Evolutionary conservation across 2,329 filamentous ascomycete species (phyloP), one percentile per base, ranked within the genome.

Genomic region (Cryphonectria japonica): DNA sequence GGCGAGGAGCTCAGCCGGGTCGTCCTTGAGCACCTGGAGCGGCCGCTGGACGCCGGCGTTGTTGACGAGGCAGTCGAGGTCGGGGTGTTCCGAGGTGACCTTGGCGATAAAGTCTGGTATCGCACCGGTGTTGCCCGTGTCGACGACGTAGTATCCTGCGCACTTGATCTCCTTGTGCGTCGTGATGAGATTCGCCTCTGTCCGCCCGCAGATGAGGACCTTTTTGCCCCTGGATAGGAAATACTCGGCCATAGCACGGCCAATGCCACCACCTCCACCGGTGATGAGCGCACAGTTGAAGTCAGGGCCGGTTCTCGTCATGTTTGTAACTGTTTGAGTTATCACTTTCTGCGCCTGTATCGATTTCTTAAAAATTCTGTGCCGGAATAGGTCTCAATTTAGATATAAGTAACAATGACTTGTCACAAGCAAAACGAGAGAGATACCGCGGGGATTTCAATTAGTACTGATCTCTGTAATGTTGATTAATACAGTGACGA

Each of bases 21-120:
- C 76, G 32, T 81, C 81, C 54, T 79, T 77, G 9, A 77, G 39
- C 0, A 87, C 80, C 22, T 85, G 77, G 1, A 90, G 81, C 0
- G 86, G 87, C 2, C 86, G 79, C 76, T 89, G 87, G 0, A 89
- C 85, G 1, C 87, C 87, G 0, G 87, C 87, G 69, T 90, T 89
- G 79, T 89, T 89, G 76, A 89, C 79, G 0, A 89, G 76, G 73
- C 86, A 89, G 77, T 90, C 87, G 2, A 89, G 76, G 7, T 87
- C 83, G 0, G 85, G 86, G 74, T 89, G 84, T 7, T 87, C 83
- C 2, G 72, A 73, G 3, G 80, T 83, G 59, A 89, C 75, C 22
- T 80, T 81, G 59, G 81, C 70, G 68, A 85, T 78, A 72, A 89
- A 88, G 0, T 67, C 60, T 0, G 84, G 80, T 11, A 88, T 84